These are phyloP conservation scores for Hemileccinum impolitum DNA, from an alignment of 768 basidiomycete genomes.

Conservation along the genomic window DNA sequence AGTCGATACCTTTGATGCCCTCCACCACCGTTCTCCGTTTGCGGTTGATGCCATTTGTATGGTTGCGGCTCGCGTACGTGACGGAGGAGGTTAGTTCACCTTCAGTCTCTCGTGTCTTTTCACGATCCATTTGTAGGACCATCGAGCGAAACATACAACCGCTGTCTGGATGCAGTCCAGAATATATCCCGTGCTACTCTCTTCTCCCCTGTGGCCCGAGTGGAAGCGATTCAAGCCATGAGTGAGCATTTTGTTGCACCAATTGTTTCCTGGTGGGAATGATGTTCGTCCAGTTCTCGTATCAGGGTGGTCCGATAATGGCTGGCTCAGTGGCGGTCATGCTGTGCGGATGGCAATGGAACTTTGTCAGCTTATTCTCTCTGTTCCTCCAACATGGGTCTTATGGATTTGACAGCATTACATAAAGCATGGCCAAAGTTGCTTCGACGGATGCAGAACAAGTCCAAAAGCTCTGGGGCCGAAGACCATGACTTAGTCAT, in stretches of 20 bases:
- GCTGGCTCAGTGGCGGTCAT: conserved; percentile 93
- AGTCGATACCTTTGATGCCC: conserved; percentile 80
- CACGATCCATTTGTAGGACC: conserved; percentile 45
- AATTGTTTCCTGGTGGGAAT: conserved; percentile 1
- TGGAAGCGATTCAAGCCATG: conserved; percentile 92
- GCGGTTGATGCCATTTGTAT: conserved; percentile 91
- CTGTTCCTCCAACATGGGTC: background rate
- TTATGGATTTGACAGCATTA: conserved; percentile 52
- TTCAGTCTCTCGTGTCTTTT: background rate
- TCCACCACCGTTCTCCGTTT: conserved; percentile 89
- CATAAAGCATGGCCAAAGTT: conserved; percentile 90
- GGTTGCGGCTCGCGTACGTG: conserved; percentile 87
- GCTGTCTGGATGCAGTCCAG: conserved; percentile 82
- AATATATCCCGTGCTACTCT: conserved; percentile 80
- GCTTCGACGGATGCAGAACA: conserved; percentile 70
- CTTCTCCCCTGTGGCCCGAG: conserved; percentile 79
- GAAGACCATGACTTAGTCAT: conserved; percentile 79
- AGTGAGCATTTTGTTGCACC: conserved; percentile 46
- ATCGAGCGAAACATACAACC: conserved; percentile 68
- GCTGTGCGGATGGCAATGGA: conserved; percentile 98
- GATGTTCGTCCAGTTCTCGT: conserved; percentile 59
- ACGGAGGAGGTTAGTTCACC: conserved; percentile 70
- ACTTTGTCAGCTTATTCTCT: conserved; percentile 54
- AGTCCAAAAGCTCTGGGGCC: conserved; percentile 45
- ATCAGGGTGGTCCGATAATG: conserved; percentile 92